Conservation (phyloP, 495 filamentous ascomycete genomes). For the Tuber umbilicatum region DNA sequence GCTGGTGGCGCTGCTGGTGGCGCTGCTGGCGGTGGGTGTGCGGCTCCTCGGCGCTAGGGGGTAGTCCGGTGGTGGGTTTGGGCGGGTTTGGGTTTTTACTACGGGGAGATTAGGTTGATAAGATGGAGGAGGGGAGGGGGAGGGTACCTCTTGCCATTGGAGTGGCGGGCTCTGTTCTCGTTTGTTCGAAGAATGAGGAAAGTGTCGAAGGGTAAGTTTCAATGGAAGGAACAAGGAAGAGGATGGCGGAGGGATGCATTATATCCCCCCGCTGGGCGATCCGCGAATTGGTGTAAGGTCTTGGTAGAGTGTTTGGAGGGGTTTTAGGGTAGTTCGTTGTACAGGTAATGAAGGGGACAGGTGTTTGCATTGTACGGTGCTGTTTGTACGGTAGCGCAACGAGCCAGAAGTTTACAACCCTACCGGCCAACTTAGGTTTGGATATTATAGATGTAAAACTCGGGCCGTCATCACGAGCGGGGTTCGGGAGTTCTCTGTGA, state of each 20-base stretch:
- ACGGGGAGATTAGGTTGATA: not conserved
- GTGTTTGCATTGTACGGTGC: not conserved
- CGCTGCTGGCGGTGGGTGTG: not conserved
- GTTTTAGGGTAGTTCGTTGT: not conserved
- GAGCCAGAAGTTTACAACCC: not conserved
- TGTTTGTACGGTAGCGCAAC: not conserved
- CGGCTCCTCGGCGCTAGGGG: not conserved
- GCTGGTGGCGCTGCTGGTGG: not conserved
- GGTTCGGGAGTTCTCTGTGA: too few relatives aligned
- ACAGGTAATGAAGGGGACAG: not conserved
- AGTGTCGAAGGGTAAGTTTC: not conserved
- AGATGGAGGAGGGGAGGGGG: not conserved
- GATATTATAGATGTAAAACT: too few relatives aligned
- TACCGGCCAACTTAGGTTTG: not conserved
- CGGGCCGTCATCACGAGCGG: too few relatives aligned
- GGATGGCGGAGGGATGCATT: not conserved
- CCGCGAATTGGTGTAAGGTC: not conserved
- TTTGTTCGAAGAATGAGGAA: not conserved
- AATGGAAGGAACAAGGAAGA: not conserved
- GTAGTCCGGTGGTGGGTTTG: not conserved
- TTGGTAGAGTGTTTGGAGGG: too few relatives aligned
- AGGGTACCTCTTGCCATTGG: not conserved
- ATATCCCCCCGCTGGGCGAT: not conserved
- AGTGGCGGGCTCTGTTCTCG: not conserved
- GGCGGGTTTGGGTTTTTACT: not conserved